These are phyloP conservation scores for Backusella macrospora DNA, from an alignment of 192 early-diverging fungal species.

Conservation along the genomic window DNA sequence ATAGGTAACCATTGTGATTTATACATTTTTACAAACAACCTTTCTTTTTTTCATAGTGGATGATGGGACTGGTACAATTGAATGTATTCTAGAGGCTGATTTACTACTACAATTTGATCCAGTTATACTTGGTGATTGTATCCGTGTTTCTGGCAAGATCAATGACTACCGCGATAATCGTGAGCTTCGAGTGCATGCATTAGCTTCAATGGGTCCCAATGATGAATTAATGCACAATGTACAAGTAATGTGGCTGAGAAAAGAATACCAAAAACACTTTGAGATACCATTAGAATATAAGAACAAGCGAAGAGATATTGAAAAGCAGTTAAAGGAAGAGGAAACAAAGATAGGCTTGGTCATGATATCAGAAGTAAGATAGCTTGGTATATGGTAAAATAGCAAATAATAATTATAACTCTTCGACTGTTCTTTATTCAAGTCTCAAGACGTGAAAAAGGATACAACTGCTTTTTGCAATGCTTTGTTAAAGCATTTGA, in stretches of 20 bases:
- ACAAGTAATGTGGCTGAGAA: background rate
- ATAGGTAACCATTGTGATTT: background rate
- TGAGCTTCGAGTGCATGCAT: background rate
- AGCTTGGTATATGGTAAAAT: too few species aligned
- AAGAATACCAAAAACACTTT: background rate
- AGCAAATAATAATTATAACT: too few species aligned
- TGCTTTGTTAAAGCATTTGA: background rate
- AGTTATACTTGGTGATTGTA: background rate
- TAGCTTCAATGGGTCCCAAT: background rate
- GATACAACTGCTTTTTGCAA: background rate
- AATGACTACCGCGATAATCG: background rate
- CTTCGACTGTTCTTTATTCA: background rate
- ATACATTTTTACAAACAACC: background rate
- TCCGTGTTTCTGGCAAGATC: background rate
- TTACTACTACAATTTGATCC: background rate
- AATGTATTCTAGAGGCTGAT: background rate
- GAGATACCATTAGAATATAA: background rate
- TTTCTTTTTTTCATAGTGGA: background rate
- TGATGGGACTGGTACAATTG: slow-evolving; percentile 1
- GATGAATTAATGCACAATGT: slow-evolving; percentile 5
- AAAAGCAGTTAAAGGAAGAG: background rate
- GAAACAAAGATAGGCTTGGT: background rate
- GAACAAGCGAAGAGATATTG: background rate
- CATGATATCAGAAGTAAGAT: background rate
- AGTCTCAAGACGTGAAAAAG: background rate